These are phyloP conservation scores for Silybum marianum DNA, from an alignment of 129 eudicot species.

Conservation along the genomic window DNA sequence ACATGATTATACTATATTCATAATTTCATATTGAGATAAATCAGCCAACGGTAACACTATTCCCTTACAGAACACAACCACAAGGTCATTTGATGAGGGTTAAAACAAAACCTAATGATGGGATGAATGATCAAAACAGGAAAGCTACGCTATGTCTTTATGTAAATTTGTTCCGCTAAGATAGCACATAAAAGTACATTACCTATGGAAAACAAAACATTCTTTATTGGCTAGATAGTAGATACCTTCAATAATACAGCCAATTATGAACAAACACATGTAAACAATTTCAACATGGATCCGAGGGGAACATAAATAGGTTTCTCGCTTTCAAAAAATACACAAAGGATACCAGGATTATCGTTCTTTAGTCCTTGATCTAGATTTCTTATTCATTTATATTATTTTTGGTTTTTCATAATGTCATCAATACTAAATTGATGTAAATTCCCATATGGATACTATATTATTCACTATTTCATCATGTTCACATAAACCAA, in stretches of 20 bases:
- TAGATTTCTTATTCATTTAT: background rate
- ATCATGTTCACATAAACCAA: background rate
- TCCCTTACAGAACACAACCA: background rate
- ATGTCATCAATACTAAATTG: background rate
- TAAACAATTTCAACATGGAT: background rate
- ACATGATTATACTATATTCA: background rate
- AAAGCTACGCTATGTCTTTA: constrained; percentile 4
- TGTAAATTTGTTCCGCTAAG: constrained; percentile 3
- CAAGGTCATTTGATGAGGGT: background rate
- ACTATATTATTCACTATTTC: background rate
- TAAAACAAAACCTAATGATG: background rate
- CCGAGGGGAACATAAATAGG: background rate
- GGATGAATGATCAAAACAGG: constrained; percentile 2
- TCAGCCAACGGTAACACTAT: background rate
- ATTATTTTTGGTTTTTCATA: background rate
- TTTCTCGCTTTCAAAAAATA: background rate
- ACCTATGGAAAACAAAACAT: background rate
- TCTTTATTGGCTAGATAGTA: background rate
- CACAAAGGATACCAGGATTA: background rate
- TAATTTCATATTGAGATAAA: background rate
- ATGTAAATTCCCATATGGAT: background rate
- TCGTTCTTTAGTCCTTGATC: background rate
- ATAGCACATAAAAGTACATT: background rate
- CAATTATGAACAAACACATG: background rate
- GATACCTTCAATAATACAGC: background rate